Base-by-base conservation (phyloP, 768 basidiomycete species). In the Epithele typhae region DNA sequence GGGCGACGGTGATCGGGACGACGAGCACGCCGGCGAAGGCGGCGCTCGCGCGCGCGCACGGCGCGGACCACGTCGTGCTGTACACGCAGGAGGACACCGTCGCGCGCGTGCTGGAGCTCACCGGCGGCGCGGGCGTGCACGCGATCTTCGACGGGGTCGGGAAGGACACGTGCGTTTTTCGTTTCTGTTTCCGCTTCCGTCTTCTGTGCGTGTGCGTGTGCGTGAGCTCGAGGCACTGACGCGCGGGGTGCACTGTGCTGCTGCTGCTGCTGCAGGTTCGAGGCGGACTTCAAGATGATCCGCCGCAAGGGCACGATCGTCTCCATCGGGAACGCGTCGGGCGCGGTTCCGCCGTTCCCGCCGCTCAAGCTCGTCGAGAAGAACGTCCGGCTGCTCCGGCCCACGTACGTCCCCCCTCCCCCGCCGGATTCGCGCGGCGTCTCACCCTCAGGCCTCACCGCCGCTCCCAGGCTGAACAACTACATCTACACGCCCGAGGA, bases 111-210 rank as follows among this genome's bases (percentile, higher is more conserved):
- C 60, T 84, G 43, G 82, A 86, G 55, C 66, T 91, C 46, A 91
- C 90, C 0, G 79, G 81, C 37, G 87, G 87, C 3, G 76, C 80
- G 54, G 88, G 90, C 17, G 87, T 92, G 1, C 78, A 94, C 51
- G 92, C 79, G 7, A 77, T 91, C 14, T 94, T 87, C 59, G 94
- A 98, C 56, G 93, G 94, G 21, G 91, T 98, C 25, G 94, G 94
- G 1, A 93, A 90, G 70, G 92, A 92, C 63, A 95, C 92, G 77
- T 93, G 65, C 46, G 87, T 71, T 8, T 37, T 1, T 15, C 22
- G 15, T 23, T 19, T 4, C 35, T 5, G n/a, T 37, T 11, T 18
- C 17, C 7, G 6, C 6, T 4, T 18, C 36, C 3, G 19, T 25
- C 14, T 4, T 8, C n/a, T 45, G 5, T 17, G n/a, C 8, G 17